A percentile compares a stretch with the other conserved stretches of the same genome.
These are phyloP conservation scores for Cyberlindnera japonica DNA, from an alignment of 805 yeast genomes.

Conservation along the genomic window DNA sequence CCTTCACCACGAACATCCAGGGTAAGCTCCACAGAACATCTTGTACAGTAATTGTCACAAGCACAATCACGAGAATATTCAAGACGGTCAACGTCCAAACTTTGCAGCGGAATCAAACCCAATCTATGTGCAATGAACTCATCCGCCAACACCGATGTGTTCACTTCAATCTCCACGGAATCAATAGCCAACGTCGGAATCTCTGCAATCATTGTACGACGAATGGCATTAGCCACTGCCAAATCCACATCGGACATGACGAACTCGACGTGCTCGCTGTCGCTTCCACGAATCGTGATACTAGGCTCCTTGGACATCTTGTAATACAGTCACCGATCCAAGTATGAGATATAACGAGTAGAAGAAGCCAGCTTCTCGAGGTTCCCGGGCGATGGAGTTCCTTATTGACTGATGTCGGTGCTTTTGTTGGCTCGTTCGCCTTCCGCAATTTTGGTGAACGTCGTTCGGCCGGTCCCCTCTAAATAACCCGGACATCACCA, in stretches of 20 bases:
- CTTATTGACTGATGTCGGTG: too few species aligned
- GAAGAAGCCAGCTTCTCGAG: not conserved
- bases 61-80: slow-evolving; percentile 94
- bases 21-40: slow-evolving; percentile 85
- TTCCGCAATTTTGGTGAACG: not conserved
- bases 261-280: slow-evolving; percentile 84
- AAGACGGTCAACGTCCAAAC: slow-evolving; percentile 77
- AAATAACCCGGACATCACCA: not conserved
- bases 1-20: slow-evolving; percentile 86
- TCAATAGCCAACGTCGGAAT: slow-evolving; percentile 97
- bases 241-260: slow-evolving; percentile 83
- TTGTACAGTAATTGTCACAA: slow-evolving; percentile 95
- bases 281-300: slow-evolving; percentile 84
- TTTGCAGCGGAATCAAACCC: slow-evolving; percentile 86
- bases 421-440: not conserved
- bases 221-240: slow-evolving; percentile 84
- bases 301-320: slow-evolving; percentile 43
- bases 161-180: slow-evolving; percentile 87
- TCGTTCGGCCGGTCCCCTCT: too few species aligned
- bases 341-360: not conserved
- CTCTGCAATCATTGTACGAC: slow-evolving; percentile 92
- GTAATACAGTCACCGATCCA: not conserved
- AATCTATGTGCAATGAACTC: slow-evolving; percentile 93
- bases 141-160: slow-evolving; percentile 94
- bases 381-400: too few species aligned